Base-by-base conservation (phyloP, 495 filamentous ascomycete genomes). In the Hapsidospora chrysogenum region DNA sequence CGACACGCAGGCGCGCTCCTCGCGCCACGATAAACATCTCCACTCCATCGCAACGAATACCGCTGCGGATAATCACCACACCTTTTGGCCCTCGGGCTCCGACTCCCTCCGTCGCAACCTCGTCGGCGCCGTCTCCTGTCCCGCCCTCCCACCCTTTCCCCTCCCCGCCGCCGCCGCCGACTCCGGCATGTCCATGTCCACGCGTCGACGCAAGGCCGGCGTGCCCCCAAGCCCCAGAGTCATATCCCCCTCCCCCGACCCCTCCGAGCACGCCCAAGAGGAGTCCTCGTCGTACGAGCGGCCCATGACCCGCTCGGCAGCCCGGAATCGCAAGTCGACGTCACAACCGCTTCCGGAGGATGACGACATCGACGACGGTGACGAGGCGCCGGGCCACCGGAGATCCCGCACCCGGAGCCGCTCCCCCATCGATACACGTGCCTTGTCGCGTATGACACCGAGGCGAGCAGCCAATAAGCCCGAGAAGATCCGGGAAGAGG, bases 181-280 rank as follows among this genome's bases (percentile, higher is more conserved):
- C n/a, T 64, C 62, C 28, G 48, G 51, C 9, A 57, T 54, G 48
- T 43, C 43, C 45, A 64, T 59, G 54, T 53, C 57, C 19, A 34
- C 48, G 37, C 47, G 46, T 48, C 18, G 47, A 38, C 52, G 31
- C 48, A 47, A 50, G 43, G 44, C 52, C 30, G 46, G 55, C 33
- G 58, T 76, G 20, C 78, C 78, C 35, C 63, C 68, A 33, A 76
- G 70, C 38, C 78, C 78, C 41, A 70, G 76, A 44, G 70, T 82
- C 44, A 80, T 76, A 39, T 79, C 77, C 17, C 78, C 78, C 13
- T 73, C 74, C 15, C 76, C 76, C 35, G 68, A 76, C 2, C 64
- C 72, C 10, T 73, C 74, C 36, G 74, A 79, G 33, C 46, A 43
- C 19, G n/a, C n/a, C n/a, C n/a, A n/a, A n/a, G n/a, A n/a, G n/a